Evolutionary conservation across 176 grass and related monocot genomes (phyloP), one percentile per base, ranked within the genome.

Genomic region (Phoenix dactylifera): DNA sequence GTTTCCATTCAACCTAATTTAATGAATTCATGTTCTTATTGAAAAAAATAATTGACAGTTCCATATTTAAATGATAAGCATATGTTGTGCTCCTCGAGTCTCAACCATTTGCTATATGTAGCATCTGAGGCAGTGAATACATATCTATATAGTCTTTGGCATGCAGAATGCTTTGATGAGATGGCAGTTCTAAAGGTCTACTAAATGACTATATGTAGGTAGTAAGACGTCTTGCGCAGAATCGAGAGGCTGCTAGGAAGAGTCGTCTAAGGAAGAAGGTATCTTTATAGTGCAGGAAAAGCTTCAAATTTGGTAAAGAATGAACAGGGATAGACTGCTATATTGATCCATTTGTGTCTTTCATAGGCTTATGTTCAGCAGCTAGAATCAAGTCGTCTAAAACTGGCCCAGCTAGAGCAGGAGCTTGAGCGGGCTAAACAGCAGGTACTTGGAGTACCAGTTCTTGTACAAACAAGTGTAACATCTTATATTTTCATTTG

Each of bases 261-360:
- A 95, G 89, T 15, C 81, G 89, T 5, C 64, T 93, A 16, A 35
- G 88, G 35, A 99, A 99, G n/a, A 98, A 99, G 87, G 93, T 89
- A 64, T 7, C 4, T 20, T 44, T 7, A 57, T 18, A 16, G 25
- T 14, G 7, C 35, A 44, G 35, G 10, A 44, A 44, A 44, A 44
- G 35, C 10, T 44, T 12, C 35, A 44, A 9, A 44, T 44, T 2
- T 10, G 2, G 35, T 44, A 12, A 44, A 12, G 7, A 44, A 9
- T 44, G 7, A 30, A 30, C 28, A 30, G 35, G 35, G 35, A 9
- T 44, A 44, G 35, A 6, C 35, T 44, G 35, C 9, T 44, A 44
- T 14, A 12, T 44, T 44, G 35, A 44, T 44, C 35, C 28, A 12
- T 75, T 60, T 39, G 68, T 2, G 24, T 61, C 59, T 73, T 71